Evolutionary conservation across 495 filamentous ascomycete species (phyloP).

Genomic region (Rhizodiscina lignyota): DNA sequence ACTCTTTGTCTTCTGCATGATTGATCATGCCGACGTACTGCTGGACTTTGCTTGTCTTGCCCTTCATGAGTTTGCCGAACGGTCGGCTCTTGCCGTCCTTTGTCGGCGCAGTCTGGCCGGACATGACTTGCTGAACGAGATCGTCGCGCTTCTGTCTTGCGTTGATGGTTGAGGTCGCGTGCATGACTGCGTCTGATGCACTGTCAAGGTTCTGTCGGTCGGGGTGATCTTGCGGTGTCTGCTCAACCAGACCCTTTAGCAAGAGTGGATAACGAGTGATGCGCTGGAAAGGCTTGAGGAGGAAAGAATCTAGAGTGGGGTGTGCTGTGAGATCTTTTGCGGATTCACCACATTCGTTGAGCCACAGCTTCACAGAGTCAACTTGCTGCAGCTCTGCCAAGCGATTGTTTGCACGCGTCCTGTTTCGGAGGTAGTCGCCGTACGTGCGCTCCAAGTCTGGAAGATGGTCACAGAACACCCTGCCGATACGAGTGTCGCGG

Average conservation of each 20-base stretch:
- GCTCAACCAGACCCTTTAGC: constrained; percentile 56
- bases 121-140: constrained; percentile 54
- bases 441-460: constrained; percentile 70
- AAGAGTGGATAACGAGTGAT: constrained; percentile 84
- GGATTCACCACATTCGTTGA: constrained; percentile 75
- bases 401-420: constrained; percentile 66
- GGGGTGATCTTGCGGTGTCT: constrained; percentile 66
- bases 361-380: constrained; percentile 68
- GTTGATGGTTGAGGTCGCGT: constrained; percentile 71
- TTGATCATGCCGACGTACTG: constrained; percentile 50
- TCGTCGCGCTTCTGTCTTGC: constrained; percentile 83
- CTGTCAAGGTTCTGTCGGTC: constrained; percentile 50
- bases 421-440: constrained; percentile 70
- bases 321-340: constrained; percentile 78
- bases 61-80: constrained; percentile 42
- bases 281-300: constrained; percentile 91
- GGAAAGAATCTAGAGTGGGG: constrained; percentile 83
- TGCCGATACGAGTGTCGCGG: constrained; percentile 55
- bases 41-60: constrained; percentile 62
- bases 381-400: constrained; percentile 56
- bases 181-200: constrained; percentile 47
- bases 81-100: neutral
- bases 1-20: constrained; percentile 61
- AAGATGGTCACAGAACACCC: constrained; percentile 59
- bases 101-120: constrained; percentile 56